These are phyloP conservation scores for Diaporthe vaccinii DNA, from an alignment of 2,329 filamentous ascomycete genomes.

Conservation along the genomic window DNA sequence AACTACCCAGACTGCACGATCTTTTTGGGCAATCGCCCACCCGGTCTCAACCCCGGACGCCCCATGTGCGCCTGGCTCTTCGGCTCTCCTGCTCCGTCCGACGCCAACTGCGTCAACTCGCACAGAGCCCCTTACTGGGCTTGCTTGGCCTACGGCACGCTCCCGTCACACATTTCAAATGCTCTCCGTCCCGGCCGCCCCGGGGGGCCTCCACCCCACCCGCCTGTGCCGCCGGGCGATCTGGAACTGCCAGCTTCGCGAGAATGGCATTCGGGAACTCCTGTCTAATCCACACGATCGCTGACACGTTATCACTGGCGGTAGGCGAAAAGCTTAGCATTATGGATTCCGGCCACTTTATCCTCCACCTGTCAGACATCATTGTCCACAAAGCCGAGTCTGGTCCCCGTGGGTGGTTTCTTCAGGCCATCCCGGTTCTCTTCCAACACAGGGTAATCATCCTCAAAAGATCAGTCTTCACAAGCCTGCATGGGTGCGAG, in stretches of 20 bases:
- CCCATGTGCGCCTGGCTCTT: slow-evolving; percentile 10
- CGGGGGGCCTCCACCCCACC: slow-evolving; percentile 22
- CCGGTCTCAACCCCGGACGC: not conserved
- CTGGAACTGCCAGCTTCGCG: slow-evolving; percentile 8
- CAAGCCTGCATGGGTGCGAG: not conserved
- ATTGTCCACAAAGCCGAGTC: not conserved
- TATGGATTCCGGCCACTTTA: not conserved
- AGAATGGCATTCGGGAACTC: not conserved
- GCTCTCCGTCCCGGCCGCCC: not conserved
- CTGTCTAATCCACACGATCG: not conserved
- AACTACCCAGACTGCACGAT: not conserved
- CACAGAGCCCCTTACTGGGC: slow-evolving; percentile 9
- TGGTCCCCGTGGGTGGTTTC: not conserved
- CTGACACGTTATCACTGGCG: not conserved
- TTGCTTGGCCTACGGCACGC: slow-evolving; percentile 17
- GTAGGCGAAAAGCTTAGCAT: not conserved
- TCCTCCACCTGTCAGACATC: not conserved
- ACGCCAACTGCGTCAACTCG: slow-evolving; percentile 27
- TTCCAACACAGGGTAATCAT: not conserved
- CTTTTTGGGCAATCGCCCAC: not conserved
- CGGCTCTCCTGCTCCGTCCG: slow-evolving; percentile 24
- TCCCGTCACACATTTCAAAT: slow-evolving; percentile 19
- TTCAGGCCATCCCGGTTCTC: not conserved
- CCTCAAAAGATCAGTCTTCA: no score
- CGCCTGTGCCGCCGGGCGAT: slow-evolving; percentile 14